These are phyloP conservation scores for Amphirosellinia nigrospora DNA, from an alignment of 495 filamentous ascomycete species.

Conservation along the genomic window DNA sequence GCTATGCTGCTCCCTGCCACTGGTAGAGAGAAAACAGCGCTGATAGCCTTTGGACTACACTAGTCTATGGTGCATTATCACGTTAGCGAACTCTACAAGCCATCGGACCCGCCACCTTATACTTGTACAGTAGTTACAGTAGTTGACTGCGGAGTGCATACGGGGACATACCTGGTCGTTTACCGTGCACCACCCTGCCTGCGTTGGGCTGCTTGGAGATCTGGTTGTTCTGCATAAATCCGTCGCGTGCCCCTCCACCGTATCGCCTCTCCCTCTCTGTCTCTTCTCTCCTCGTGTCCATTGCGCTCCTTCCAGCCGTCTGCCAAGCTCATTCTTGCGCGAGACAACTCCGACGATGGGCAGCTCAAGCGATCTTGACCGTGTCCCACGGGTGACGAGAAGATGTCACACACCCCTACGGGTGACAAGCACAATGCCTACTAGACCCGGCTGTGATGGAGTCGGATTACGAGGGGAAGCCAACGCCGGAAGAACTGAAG, in stretches of 20 bases:
- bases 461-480: conserved; percentile 53
- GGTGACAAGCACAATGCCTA: conserved; percentile 37
- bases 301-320: conserved; percentile 10
- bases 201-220: not conserved
- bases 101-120: conserved; percentile 11
- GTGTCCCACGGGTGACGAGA: conserved; percentile 34
- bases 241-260: conserved; percentile 6
- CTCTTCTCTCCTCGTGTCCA: not conserved
- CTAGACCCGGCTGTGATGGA: conserved; percentile 44
- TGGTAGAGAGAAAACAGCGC: not conserved
- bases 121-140: conserved; percentile 16
- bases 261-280: not conserved
- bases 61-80: conserved; percentile 7
- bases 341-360: conserved; percentile 21
- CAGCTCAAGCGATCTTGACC: conserved; percentile 26
- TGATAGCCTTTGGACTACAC: no score
- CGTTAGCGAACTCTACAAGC: not conserved
- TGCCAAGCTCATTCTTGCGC: conserved; percentile 20
- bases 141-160: conserved; percentile 25
- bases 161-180: conserved; percentile 15
- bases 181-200: conserved; percentile 5
- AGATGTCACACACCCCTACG: conserved; percentile 31
- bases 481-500: conserved; percentile 62
- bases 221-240: conserved; percentile 20
- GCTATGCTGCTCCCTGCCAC: not conserved